Evolutionary conservation across 441 rosid species (phyloP), one percentile per base, ranked within the genome.

Genomic region (Euphorbia corollata): DNA sequence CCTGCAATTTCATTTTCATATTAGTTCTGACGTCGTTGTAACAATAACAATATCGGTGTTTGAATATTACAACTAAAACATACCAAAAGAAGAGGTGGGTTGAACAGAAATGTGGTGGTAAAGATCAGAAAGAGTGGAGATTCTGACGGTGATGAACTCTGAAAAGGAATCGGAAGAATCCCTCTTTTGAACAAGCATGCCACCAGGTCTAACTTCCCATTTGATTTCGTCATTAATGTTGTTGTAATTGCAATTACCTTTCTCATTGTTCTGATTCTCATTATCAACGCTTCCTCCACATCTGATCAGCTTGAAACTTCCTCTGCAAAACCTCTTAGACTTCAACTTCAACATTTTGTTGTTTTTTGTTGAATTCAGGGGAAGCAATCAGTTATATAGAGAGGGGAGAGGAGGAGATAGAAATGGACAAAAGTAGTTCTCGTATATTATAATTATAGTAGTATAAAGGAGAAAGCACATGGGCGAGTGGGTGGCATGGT

Each of bases 131-230:
- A 86, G 83, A 50, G 90, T 85, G 3, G 95, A 87, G 77, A 90
- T 86, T 76, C 86, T 86, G 10, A 89, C 32, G 3, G 85, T 75
- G 77, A 91, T 86, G 75, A 78, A 41, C 72, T 86, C 86, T 12
- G 77, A 86, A 23, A 27, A 63, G 51, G 75, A 66, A 41, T 70
- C 80, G 47, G 80, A 81, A 69, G 71, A 65, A 27, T 87, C 91
- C 76, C 96, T 83, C 82, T 84, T 89, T 41, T 93, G 98, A 71
- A 93, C 98, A 38, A 93, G 91, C 98, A 93, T 86, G 7, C 97
- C 98, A 30, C 97, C 97, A 39, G 97, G 97, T 72, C 96, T 78
- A 51, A 87, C 82, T 65, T 93, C 96, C 97, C 97, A 93, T 78
- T 87, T 87, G 71, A 89, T 85, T 57, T 90, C 98, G 50, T 77